Evolutionary conservation across 768 basidiomycete species (phyloP), one percentile per base, ranked within the genome.

Genomic region (Termitomyces sp.): DNA sequence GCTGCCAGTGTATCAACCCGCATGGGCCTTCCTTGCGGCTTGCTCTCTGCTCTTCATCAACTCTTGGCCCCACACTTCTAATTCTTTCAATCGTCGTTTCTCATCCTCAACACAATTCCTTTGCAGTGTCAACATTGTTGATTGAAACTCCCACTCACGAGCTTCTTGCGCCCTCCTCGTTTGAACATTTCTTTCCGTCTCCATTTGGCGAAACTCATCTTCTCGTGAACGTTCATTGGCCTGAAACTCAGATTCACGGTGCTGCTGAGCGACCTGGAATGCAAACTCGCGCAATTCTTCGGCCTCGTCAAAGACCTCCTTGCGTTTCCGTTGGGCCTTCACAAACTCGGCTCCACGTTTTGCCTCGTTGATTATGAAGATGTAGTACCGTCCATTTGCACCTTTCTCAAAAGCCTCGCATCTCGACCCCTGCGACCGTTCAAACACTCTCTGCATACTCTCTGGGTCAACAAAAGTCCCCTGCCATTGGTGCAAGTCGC

Each of bases 331-430:
- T 24, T 62, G 61, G n/a, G 18, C 32, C 24, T 52, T 58, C 16
- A 20, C 33, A 20, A 62, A 58, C 1, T 49, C 38, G 20, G 44
- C 11, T 11, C 33, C n/a, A 7, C 61, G 61, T 46, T 32, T 46
- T 38, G 42, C 36, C 38, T 62, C 61, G 32, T 58, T 62, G 33
- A 48, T 45, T 18, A 8, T 49, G 57, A 58, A 62, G 7, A 46
- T 46, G n/a, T 54, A 40, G 7, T 44, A 20, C 9, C 61, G 49
- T 18, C 24, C 18, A n/a, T 38, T 40, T 12, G 28, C 38, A 16
- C 33, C 50, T 24, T 32, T 54, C 16, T 58, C 35, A 35, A 62
- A 62, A 8, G 24, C 50, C 35, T 58, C 52, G 36, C 36, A 51
- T 48, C 61, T 53, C 2, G 9, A 16, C 3, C 46, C 28, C 28